Conservation (phyloP, 371 early-diverging fungal genomes). For the Lichtheimia corymbifera region DNA sequence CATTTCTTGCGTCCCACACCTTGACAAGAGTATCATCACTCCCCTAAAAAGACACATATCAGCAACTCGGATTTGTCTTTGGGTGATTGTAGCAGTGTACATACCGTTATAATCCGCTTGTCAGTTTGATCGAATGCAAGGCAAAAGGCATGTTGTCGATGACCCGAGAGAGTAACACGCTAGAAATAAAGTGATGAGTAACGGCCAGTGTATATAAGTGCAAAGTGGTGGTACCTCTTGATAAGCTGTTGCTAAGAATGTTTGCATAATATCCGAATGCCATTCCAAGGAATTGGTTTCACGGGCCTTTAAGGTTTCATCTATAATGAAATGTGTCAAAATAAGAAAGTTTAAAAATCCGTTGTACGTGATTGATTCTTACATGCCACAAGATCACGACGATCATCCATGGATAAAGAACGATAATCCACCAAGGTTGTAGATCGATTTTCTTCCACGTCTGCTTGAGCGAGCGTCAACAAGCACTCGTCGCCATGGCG, state of each 20-base stretch:
- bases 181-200: slow-evolving; percentile 31
- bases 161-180: slow-evolving; percentile 74
- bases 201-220: slow-evolving; percentile 8
- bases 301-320: slow-evolving; percentile 36
- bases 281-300: slow-evolving; percentile 26
- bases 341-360: neutral
- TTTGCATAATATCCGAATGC: slow-evolving; percentile 25
- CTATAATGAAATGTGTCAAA: slow-evolving; percentile 12
- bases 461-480: neutral
- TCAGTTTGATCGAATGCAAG: slow-evolving; percentile 77
- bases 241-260: slow-evolving; percentile 28
- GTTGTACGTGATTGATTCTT: too few relatives aligned
- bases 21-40: slow-evolving; percentile 89
- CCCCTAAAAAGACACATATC: slow-evolving; percentile 28
- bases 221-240: slow-evolving; percentile 37
- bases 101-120: slow-evolving; percentile 69
- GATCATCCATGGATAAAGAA: neutral
- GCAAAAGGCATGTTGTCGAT: slow-evolving; percentile 74
- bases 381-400: neutral
- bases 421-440: neutral
- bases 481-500: neutral
- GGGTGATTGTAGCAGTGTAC: neutral
- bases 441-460: neutral
- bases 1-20: slow-evolving; percentile 84
- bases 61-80: neutral